Evolutionary conservation across 768 basidiomycete genomes (phyloP).

Genomic region (Cystofilobasidium ferigula): DNA sequence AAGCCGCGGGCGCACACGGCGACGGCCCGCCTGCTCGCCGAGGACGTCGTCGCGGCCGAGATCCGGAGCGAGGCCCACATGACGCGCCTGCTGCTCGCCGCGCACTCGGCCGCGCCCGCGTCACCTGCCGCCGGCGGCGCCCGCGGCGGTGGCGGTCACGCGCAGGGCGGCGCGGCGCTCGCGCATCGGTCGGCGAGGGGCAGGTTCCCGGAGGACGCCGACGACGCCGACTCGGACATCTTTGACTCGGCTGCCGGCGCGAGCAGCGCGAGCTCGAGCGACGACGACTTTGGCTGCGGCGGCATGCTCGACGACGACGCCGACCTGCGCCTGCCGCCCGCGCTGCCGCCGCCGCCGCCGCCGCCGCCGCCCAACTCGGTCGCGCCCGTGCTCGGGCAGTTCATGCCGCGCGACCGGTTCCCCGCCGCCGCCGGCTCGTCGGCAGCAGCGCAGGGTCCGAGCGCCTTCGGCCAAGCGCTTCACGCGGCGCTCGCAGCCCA

Average conservation of each 20-base stretch:
- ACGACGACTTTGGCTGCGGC: conserved; percentile 7
- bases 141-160: too few species aligned
- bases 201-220: conserved; percentile 16
- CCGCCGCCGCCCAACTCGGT: not conserved
- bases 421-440: not conserved
- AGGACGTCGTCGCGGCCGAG: not conserved
- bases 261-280: conserved; percentile 1
- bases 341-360: not conserved
- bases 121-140: not conserved
- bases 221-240: conserved; percentile 10
- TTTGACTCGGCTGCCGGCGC: not conserved
- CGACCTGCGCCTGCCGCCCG: too few species aligned
- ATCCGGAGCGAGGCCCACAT: conserved; percentile 14
- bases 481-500: not conserved
- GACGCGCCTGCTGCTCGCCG: conserved; percentile 3
- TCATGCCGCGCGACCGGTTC: not conserved
- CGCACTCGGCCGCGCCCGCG: not conserved
- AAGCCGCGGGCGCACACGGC: conserved; percentile 4
- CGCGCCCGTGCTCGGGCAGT: not conserved
- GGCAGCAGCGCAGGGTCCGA: not conserved
- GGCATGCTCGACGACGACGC: not conserved
- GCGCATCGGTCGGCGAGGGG: not conserved
- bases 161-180: not conserved
- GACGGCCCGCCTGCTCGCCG: conserved; percentile 3
- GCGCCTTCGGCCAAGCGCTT: not conserved